Conservation (phyloP, 768 basidiomycete species). For the Suillus discolor region DNA sequence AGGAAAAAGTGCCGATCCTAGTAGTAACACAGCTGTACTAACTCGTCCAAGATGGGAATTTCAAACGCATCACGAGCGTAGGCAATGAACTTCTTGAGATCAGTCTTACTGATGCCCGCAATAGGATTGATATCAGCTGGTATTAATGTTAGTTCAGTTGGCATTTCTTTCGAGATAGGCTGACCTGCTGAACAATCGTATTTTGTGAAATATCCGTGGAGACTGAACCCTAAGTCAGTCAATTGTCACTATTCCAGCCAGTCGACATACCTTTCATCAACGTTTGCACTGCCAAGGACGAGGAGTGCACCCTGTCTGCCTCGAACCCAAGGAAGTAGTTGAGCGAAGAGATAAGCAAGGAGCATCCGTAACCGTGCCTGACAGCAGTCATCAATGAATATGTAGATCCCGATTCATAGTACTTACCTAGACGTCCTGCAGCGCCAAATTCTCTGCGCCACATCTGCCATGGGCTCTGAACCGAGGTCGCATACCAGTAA, state of each 20-base stretch:
- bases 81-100: constrained; percentile 93
- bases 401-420: neutral
- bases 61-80: constrained; percentile 80
- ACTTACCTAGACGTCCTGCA: constrained; percentile 92
- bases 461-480: constrained; percentile 90
- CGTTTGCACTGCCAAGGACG: constrained; percentile 97
- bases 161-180: constrained; percentile 10
- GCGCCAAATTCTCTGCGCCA: constrained; percentile 87
- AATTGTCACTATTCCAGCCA: neutral
- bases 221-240: constrained; percentile 44
- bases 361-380: constrained; percentile 95
- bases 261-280: constrained; percentile 85
- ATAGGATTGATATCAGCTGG: constrained; percentile 97
- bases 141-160: constrained; percentile 16
- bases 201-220: constrained; percentile 96
- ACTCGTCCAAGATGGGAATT: constrained; percentile 83
- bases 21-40: constrained; percentile 25
- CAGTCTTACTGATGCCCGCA: constrained; percentile 96
- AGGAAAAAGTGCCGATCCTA: constrained; percentile 6
- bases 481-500: constrained; percentile 71
- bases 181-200: constrained; percentile 93
- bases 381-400: constrained; percentile 7
- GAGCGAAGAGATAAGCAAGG: constrained; percentile 91
- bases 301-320: constrained; percentile 84
- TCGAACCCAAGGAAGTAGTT: constrained; percentile 89